A percentile compares a stretch with the other conserved stretches of the same genome.
Conservation (phyloP, 208 protist genomes). For the Leptomonas seymouri region DNA sequence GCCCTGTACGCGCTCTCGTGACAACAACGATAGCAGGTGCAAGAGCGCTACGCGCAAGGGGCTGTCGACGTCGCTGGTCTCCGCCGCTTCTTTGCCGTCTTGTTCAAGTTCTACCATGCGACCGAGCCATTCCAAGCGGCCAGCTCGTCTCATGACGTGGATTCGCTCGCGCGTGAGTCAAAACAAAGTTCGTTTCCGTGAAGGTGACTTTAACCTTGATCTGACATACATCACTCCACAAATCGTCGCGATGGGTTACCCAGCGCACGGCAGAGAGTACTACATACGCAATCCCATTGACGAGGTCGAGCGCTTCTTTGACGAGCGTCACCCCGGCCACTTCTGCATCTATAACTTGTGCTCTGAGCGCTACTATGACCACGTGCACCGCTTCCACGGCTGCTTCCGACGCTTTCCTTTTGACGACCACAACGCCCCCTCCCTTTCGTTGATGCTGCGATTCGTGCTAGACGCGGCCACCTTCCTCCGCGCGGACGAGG, state of each 20-base stretch:
- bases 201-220: constrained; percentile 93
- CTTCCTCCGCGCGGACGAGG: constrained; percentile 59
- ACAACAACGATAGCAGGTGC: no score
- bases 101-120: neutral
- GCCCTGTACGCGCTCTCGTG: no score
- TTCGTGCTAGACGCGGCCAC: constrained; percentile 64
- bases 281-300: constrained; percentile 95
- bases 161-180: constrained; percentile 87
- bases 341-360: constrained; percentile 96
- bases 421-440: constrained; percentile 95
- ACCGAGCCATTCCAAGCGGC: neutral
- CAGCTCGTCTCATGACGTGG: constrained; percentile 22
- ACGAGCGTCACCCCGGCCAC: constrained; percentile 80
- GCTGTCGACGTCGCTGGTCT: neutral
- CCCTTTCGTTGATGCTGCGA: constrained; percentile 77
- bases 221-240: constrained; percentile 92
- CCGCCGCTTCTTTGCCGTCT: neutral
- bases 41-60: neutral
- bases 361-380: constrained; percentile 88
- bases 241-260: constrained; percentile 95
- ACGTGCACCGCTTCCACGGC: constrained; percentile 48
- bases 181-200: constrained; percentile 88
- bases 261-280: constrained; percentile 83
- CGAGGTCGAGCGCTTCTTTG: constrained; percentile 93
- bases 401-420: constrained; percentile 86